phyloP scores from a whole-genome alignment of 768 basidiomycete genomes.

The Mycena indigotica region DNA sequence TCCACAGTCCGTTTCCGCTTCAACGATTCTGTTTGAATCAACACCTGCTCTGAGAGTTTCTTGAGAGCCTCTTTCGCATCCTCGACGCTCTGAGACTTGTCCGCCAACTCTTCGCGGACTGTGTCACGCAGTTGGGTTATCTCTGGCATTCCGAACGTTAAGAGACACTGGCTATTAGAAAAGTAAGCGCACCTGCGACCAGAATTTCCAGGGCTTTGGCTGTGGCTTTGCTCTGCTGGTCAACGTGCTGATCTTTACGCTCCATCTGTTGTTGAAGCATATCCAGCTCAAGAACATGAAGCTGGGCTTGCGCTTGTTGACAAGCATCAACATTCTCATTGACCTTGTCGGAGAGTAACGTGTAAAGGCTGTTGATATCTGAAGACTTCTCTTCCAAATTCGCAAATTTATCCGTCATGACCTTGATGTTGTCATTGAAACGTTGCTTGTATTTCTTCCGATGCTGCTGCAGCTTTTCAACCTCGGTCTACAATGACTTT shows the following conservation, averaged over 20 bases:
- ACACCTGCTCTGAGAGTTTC: slow-evolving; percentile 29
- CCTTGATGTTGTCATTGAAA: slow-evolving; percentile 43
- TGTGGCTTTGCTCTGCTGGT: slow-evolving; percentile 30
- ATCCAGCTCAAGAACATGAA: slow-evolving; percentile 30
- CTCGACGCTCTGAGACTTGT: slow-evolving; percentile 47
- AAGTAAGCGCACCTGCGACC: slow-evolving; percentile 42
- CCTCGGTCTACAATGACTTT: slow-evolving; percentile 32
- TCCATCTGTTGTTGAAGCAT: slow-evolving; percentile 35
- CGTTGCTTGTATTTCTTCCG: slow-evolving; percentile 43
- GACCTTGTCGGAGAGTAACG: slow-evolving; percentile 38
- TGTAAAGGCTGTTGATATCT: slow-evolving; percentile 40
- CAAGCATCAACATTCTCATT: slow-evolving; percentile 33
- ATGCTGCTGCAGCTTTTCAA: slow-evolving; percentile 41
- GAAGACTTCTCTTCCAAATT: slow-evolving; percentile 43
- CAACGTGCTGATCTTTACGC: slow-evolving; percentile 1
- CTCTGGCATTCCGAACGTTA: too few species aligned
- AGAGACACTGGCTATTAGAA: too few species aligned
- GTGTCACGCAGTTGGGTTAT: slow-evolving; percentile 47
- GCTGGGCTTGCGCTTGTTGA: slow-evolving; percentile 33
- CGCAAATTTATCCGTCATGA: slow-evolving; percentile 41
- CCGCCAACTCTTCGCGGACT: slow-evolving; percentile 47
- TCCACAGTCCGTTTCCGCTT: slow-evolving; percentile 66
- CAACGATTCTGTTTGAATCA: slow-evolving; percentile 40
- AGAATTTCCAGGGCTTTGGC: slow-evolving; percentile 40
- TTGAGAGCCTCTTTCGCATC: slow-evolving; percentile 40